phyloP scores from a whole-genome alignment of 805 yeast genomes.

The Wickerhamomyces tratensis region DNA sequence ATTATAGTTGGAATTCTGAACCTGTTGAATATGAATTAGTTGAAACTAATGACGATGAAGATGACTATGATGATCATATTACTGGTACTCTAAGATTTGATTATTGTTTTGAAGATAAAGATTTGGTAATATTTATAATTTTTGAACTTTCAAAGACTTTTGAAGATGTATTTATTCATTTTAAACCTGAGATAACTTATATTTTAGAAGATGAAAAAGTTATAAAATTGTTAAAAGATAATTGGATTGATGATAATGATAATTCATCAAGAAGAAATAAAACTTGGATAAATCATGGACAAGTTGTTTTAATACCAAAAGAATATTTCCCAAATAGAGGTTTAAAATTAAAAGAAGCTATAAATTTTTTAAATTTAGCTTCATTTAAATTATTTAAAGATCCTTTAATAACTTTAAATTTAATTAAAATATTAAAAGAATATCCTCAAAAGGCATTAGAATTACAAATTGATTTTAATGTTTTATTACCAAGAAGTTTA shows the following conservation, averaged over 20 bases:
- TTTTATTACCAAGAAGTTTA: conserved; percentile 7
- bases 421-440: conserved; percentile 9
- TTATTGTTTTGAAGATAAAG: conserved; percentile 33
- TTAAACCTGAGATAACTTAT: conserved; percentile 19
- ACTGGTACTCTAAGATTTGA: conserved; percentile 34
- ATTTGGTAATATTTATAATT: conserved; percentile 21
- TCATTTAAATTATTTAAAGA: conserved; percentile 24
- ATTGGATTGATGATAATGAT: too few species aligned
- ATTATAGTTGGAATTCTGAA: conserved; percentile 33
- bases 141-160: too few species aligned
- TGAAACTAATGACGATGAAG: conserved; percentile 1
- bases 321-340: conserved; percentile 24
- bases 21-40: conserved; percentile 7
- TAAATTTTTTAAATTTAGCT: conserved; percentile 28
- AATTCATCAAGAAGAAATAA: conserved; percentile 25
- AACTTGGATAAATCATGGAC: conserved; percentile 39
- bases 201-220: conserved; percentile 49
- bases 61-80: conserved; percentile 12
- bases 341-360: conserved; percentile 28
- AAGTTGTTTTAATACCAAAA: conserved; percentile 30
- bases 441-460: conserved; percentile 23
- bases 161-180: too few species aligned
- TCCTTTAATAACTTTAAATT: conserved; percentile 11
- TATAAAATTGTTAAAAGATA: conserved; percentile 9
- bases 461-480: conserved; percentile 8